Base-by-base conservation (phyloP, 164 flowering plant genomes). In the Macadamia integrifolia region DNA sequence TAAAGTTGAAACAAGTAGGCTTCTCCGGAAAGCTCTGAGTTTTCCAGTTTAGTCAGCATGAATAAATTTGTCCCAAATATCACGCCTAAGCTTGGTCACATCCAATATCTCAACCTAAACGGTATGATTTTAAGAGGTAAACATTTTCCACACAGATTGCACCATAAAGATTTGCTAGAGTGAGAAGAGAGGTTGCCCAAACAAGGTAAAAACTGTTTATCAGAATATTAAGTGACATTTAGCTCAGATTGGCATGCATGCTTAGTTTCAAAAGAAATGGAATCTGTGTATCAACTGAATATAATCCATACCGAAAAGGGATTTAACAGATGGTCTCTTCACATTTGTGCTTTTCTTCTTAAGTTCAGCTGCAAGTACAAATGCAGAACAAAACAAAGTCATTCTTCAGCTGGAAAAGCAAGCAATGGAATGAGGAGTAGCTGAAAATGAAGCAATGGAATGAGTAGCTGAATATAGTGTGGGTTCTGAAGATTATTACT, bases 291-390 rank as follows among this genome's bases (percentile, higher is more conserved):
- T n/a, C 52, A 50, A n/a, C 6, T 15, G 14, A 32, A 50, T 28
- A 10, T 12, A 63, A 49, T 43, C 15, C 82, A 48, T 83, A 92
- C 98, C 94, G 72, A 92, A 92, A 3, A 92, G 93, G 60, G 98
- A 76, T 71, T 88, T 87, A 75, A 92, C 84, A 32, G 98, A 81
- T 9, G 98, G 98, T 73, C 90, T 82, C 77, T 86, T 87, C 18
- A 82, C 49, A 77, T 90, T 90, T 66, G 82, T 68, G 73, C 72
- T 87, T 82, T 88, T 92, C 87, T 91, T 89, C 91, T 86, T 92
- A 76, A 92, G 66, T 73, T 92, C 97, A 80, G 92, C 97, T 92
- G 89, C 23, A 64, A 71, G 11, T 43, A 49, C 55, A 14, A 42
- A 62, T 12, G 30, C 56, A 61, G 52, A 40, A 61, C 43, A 65